phyloP scores from a whole-genome alignment of 768 basidiomycete species.

The Tulasnella sp. region DNA sequence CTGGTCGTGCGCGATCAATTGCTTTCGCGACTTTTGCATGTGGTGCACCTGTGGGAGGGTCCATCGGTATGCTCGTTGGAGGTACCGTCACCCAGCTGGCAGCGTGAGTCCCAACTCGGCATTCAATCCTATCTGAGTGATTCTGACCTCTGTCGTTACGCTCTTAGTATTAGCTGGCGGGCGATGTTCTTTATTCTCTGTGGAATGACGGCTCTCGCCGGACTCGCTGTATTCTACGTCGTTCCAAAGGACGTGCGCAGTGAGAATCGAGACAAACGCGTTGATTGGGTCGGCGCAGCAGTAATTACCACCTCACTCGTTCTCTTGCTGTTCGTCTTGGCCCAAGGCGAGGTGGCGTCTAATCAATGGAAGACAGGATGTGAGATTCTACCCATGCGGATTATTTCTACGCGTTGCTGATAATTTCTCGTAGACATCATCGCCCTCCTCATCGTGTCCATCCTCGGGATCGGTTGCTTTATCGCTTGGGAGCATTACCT shows the following conservation, averaged over 20 bases:
- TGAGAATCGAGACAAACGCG: conserved; percentile 47
- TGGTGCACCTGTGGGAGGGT: conserved; percentile 81
- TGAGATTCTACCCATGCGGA: conserved; percentile 42
- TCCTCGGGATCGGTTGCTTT: conserved; percentile 61
- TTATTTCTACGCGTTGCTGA: neutral
- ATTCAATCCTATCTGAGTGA: neutral
- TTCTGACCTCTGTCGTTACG: conserved; percentile 19
- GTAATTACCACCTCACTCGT: conserved; percentile 68
- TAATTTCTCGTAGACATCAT: conserved; percentile 62
- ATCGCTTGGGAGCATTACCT: conserved; percentile 68
- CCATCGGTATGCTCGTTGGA: conserved; percentile 68
- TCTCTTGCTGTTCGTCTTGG: conserved; percentile 72
- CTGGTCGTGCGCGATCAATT: conserved; percentile 63
- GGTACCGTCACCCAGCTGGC: conserved; percentile 47
- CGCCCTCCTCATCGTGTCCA: conserved; percentile 63
- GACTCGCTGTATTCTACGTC: conserved; percentile 53
- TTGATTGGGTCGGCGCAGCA: conserved; percentile 79
- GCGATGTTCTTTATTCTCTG: conserved; percentile 55
- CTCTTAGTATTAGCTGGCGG: conserved; percentile 59
- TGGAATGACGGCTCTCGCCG: conserved; percentile 29
- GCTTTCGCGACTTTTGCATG: conserved; percentile 86
- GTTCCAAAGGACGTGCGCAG: conserved; percentile 59
- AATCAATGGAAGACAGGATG: conserved; percentile 64
- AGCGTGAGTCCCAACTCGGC: conserved; percentile 41
- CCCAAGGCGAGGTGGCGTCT: conserved; percentile 63